Conservation (phyloP, 1,139 yeast species). For the Diutina pseudorugosa region DNA sequence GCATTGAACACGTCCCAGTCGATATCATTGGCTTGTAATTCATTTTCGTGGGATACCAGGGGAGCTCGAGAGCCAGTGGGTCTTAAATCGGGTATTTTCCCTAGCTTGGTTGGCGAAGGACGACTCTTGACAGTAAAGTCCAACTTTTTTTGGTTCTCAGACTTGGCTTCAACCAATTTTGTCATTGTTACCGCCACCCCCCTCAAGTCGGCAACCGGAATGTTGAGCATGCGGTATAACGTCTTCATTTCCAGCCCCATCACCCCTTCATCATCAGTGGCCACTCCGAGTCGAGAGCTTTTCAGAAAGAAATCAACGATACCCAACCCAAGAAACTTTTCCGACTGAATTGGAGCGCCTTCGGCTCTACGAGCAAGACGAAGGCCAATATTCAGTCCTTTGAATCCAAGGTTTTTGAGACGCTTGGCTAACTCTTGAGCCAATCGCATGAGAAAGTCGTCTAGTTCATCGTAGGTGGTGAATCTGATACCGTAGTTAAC, state of each 20-base stretch:
- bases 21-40: conserved; percentile 14
- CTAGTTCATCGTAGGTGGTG: conserved; percentile 45
- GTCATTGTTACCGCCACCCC: conserved; percentile 68
- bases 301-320: conserved; percentile 53
- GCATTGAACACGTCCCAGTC: conserved; percentile 44
- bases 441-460: conserved; percentile 45
- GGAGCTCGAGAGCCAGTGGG: conserved; percentile 8
- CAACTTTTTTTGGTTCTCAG: conserved; percentile 5
- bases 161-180: conserved; percentile 27
- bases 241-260: conserved; percentile 51
- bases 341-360: conserved; percentile 60
- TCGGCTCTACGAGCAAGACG: conserved; percentile 54
- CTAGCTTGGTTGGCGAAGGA: conserved; percentile 5
- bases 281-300: conserved; percentile 46
- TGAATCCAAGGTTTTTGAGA: conserved; percentile 31
- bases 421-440: conserved; percentile 49
- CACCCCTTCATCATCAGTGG: conserved; percentile 51
- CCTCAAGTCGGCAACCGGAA: conserved; percentile 58
- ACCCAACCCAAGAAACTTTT: conserved; percentile 81
- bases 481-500: conserved; percentile 88
- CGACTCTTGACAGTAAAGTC: not conserved
- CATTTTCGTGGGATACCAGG: not conserved
- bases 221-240: conserved; percentile 40
- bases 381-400: conserved; percentile 49
- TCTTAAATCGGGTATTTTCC: conserved; percentile 8